Evolutionary conservation across 2,329 filamentous ascomycete species (phyloP).

Genomic region (Exophiala bonariae): DNA sequence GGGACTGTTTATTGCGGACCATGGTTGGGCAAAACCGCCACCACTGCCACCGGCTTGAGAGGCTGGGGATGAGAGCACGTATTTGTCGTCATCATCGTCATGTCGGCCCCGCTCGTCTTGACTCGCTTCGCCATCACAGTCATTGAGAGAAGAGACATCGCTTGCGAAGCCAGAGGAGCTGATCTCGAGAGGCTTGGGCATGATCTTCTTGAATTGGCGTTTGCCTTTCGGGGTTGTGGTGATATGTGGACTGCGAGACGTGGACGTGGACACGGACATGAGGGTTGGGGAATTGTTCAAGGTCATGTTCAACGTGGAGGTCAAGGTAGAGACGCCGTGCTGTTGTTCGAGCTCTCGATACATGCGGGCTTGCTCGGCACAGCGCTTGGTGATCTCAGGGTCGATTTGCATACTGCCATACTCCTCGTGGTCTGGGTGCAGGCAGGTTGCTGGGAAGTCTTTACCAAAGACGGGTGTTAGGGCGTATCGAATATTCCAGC

Average conservation of each 20-base stretch:
- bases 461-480: slow-evolving; percentile 89
- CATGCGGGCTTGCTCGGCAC: slow-evolving; percentile 41
- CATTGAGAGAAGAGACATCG: not conserved
- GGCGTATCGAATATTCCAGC: slow-evolving; percentile 77
- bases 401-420: slow-evolving; percentile 70
- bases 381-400: slow-evolving; percentile 53
- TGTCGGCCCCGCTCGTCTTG: no score
- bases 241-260: slow-evolving; percentile 3
- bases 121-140: no score
- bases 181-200: slow-evolving; percentile 27
- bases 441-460: slow-evolving; percentile 73
- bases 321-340: not conserved
- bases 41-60: slow-evolving; percentile 35
- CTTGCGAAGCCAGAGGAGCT: not conserved
- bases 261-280: not conserved
- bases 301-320: no score
- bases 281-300: not conserved
- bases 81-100: slow-evolving; percentile 27
- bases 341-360: slow-evolving; percentile 35
- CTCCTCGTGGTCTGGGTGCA: slow-evolving; percentile 61
- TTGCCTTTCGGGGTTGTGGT: slow-evolving; percentile 15
- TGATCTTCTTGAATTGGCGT: slow-evolving; percentile 19
- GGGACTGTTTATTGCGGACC: slow-evolving; percentile 45
- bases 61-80: slow-evolving; percentile 38
- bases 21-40: slow-evolving; percentile 33